phyloP scores from a whole-genome alignment of 345 rosid species.

The Salix exigua region DNA sequence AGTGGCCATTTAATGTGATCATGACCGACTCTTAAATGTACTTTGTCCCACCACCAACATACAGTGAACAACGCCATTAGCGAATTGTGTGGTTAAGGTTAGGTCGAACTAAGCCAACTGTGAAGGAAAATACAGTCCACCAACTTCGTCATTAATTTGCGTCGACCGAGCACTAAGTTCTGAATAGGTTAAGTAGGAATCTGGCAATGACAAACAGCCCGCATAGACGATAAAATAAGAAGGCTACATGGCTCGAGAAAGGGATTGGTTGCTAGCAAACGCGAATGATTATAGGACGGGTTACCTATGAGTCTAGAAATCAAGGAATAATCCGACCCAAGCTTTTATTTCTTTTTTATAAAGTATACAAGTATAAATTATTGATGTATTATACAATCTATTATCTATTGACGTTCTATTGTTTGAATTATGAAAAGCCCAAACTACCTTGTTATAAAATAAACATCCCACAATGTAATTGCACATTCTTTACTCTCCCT shows the following conservation, averaged over 20 bases:
- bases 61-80: not conserved
- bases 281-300: not conserved
- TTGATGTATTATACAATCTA: too few relatives aligned
- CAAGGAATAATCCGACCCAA: too few relatives aligned
- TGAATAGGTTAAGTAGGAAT: not conserved
- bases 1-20: too few relatives aligned
- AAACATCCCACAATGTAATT: too few relatives aligned
- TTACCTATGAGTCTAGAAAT: too few relatives aligned
- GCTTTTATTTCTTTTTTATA: too few relatives aligned
- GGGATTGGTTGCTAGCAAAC: not conserved
- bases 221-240: not conserved
- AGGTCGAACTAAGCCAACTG: slow-evolving; percentile 7
- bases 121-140: not conserved
- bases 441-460: too few relatives aligned
- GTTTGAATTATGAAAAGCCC: too few relatives aligned
- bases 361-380: too few relatives aligned
- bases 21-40: not conserved
- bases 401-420: too few relatives aligned
- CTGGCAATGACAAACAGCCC: not conserved
- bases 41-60: not conserved
- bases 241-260: not conserved
- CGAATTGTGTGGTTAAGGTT: not conserved
- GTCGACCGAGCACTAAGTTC: too few relatives aligned
- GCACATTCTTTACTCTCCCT: too few relatives aligned
- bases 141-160: not conserved